These are phyloP conservation scores for Agaricus sinodeliciosus DNA, from an alignment of 768 basidiomycete species.

Conservation along the genomic window DNA sequence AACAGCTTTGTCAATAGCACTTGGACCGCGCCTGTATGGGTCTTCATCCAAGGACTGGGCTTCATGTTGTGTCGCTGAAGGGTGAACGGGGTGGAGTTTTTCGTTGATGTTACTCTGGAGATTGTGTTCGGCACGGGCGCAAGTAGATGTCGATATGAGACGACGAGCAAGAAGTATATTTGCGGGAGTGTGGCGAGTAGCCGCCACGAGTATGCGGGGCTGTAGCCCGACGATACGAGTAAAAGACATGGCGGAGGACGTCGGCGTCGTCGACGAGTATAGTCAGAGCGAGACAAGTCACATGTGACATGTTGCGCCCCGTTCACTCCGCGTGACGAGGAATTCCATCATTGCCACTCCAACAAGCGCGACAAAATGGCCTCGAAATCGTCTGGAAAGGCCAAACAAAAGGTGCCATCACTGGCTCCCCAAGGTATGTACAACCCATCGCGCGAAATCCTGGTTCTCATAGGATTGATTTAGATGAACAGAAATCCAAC, in stretches of 20 bases:
- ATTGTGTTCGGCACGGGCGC: conserved; percentile 31
- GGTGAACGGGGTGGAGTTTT: conserved; percentile 20
- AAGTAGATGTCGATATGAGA: conserved; percentile 40
- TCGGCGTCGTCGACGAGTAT: conserved; percentile 34
- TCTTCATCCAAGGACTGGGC: conserved; percentile 50
- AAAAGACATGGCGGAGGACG: conserved; percentile 46
- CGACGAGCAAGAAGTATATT: conserved; percentile 41
- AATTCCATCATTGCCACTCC: conserved; percentile 21
- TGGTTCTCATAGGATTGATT: conserved; percentile 30
- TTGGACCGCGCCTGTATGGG: conserved; percentile 73
- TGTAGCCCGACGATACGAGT: conserved; percentile 48
- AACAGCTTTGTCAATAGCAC: conserved; percentile 93
- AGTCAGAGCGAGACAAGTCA: conserved; percentile 29
- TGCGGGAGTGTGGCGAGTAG: conserved; percentile 24
- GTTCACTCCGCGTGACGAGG: conserved; percentile 40
- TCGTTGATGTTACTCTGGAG: conserved; percentile 31
- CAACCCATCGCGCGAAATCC: conserved; percentile 10
- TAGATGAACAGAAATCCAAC: conserved; percentile 70
- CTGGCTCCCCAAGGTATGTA: conserved; percentile 70
- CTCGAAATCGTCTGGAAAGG: conserved; percentile 35
- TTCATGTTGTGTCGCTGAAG: conserved; percentile 21
- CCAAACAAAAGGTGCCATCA: conserved; percentile 50
- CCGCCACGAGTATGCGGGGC: conserved; percentile 31
- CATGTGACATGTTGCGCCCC: conserved; percentile 18
- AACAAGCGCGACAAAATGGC: conserved; percentile 31